Evolutionary conservation across 2,329 filamentous ascomycete genomes (phyloP).

Genomic region (Aspergillus quadrilineatus): DNA sequence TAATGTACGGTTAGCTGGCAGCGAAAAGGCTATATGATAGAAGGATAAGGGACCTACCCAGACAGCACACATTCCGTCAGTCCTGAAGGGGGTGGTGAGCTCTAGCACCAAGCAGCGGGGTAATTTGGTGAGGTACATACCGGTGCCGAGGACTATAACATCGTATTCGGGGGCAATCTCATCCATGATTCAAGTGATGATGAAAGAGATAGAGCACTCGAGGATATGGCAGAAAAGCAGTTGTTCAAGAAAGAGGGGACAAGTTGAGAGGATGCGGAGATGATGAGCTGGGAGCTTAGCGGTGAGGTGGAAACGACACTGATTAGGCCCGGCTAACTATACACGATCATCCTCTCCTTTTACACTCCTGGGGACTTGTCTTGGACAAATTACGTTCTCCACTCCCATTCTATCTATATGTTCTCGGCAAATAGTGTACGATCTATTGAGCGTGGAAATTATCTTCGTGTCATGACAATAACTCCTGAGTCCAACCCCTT

Average conservation of each 20-base stretch:
- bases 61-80: constrained; percentile 99
- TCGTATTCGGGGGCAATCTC: constrained; percentile 99
- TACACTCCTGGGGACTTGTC: neutral
- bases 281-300: constrained; percentile 19
- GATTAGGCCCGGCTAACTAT: neutral
- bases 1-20: constrained; percentile 23
- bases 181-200: constrained; percentile 66
- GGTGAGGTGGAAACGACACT: constrained; percentile 14
- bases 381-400: neutral
- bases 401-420: neutral
- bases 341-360: neutral
- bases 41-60: constrained; percentile 61
- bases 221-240: constrained; percentile 1
- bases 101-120: constrained; percentile 34
- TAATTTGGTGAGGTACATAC: constrained; percentile 52
- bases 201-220: neutral
- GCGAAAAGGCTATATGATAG: neutral
- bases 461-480: neutral
- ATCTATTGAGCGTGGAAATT: neutral
- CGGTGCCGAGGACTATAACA: constrained; percentile 96
- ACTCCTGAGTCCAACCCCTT: neutral
- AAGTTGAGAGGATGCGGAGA: constrained; percentile 24
- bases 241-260: constrained; percentile 14
- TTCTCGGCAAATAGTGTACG: neutral
- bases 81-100: constrained; percentile 56